Base-by-base conservation (phyloP, 2,329 filamentous ascomycete genomes). In the Penicillium sp. region DNA sequence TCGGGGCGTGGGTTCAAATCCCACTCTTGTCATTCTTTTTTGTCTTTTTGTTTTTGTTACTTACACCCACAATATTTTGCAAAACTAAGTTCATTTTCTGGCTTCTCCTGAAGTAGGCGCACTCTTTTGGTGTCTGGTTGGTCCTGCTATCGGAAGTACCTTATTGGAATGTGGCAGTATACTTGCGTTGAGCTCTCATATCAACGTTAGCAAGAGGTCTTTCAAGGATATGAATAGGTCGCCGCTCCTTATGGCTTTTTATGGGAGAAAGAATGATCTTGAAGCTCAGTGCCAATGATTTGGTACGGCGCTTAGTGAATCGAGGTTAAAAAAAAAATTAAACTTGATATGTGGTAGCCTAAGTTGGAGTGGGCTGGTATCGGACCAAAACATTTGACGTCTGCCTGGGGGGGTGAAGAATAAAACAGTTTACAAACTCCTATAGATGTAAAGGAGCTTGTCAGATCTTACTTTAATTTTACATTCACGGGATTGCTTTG, bases 1-100 rank as follows among this genome's bases (percentile, higher is more conserved):
- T 53, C 52, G 60, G 60, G 60, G 60, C 60, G 60, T 61, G 60
- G 49, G 60, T 63, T 63, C 60, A 56, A 63, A 63, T 63, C 60
- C 49, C 60, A 61, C 60, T 63, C 60, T 63, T 63, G 56, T 63
- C 60, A 63, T 52, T 29, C 42, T 9, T 52, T 56, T 42, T 56
- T 53, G 3, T 42, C 19, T 42, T 21, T 21, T 42, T 22, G 3
- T 3, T 42, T 21, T 11, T 42, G 2, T 2, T 42, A 5, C 39
- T 2, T 42, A 5, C 39, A 21, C 9, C 10, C 13, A 42, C 31
- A 33, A 33, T 6, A n/a, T 37, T 3, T 42, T 42, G 37, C 19
- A 22, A 21, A 19, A 19, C 5, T 37, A 3, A 16, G 10, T 11
- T 19, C 5, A 1, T 33, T 9, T 19, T 19, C 10, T 39, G 19